These are phyloP conservation scores for Hypericum androsaemum DNA, from an alignment of 345 rosid genomes.

Conservation along the genomic window DNA sequence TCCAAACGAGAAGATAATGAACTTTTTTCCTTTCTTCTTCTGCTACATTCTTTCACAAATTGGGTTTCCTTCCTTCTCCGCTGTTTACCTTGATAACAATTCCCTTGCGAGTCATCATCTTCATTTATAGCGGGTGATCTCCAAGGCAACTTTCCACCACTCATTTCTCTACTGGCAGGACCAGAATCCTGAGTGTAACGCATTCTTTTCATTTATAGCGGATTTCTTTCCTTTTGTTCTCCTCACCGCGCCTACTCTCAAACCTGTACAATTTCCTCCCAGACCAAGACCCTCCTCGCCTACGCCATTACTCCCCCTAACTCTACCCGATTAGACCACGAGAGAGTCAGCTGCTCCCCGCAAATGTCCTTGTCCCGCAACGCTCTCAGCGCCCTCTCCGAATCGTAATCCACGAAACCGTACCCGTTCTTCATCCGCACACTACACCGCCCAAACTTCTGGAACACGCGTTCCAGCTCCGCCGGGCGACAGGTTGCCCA, in stretches of 20 bases:
- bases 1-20: constrained; percentile 18
- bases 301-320: too few species aligned
- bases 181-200: constrained; percentile 11
- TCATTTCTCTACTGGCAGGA: constrained; percentile 11
- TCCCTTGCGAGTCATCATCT: constrained; percentile 11
- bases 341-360: constrained; percentile 32
- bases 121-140: constrained; percentile 13
- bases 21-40: constrained; percentile 24
- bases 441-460: constrained; percentile 32
- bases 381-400: constrained; percentile 38
- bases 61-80: constrained; percentile 15
- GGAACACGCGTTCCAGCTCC: constrained; percentile 37
- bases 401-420: constrained; percentile 49
- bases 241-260: constrained; percentile 10
- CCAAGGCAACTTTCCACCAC: too few species aligned
- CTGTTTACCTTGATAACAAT: constrained; percentile 18
- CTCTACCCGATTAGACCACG: too few species aligned
- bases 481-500: constrained; percentile 32
- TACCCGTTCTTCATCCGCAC: constrained; percentile 36
- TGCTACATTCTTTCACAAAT: constrained; percentile 13
- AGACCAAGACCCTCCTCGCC: too few species aligned
- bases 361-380: constrained; percentile 29
- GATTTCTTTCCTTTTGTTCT: constrained; percentile 11
- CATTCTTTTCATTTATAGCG: constrained; percentile 17
- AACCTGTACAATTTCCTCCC: constrained; percentile 14